Base-by-base conservation (phyloP, 805 yeast genomes). In the Zygoascus bituminiphila region DNA sequence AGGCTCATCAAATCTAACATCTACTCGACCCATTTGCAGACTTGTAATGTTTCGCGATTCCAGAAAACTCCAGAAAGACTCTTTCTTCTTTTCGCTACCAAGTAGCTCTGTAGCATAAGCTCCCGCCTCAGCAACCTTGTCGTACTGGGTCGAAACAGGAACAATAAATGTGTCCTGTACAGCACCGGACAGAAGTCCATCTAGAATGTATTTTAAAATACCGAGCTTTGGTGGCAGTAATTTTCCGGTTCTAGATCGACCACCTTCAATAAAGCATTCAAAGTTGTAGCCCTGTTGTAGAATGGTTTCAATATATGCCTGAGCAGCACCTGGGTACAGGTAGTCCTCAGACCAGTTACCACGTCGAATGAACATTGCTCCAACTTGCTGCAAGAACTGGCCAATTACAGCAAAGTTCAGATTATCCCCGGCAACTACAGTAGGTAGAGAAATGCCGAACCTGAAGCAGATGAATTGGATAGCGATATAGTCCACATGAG, bases 191-290 rank as follows among this genome's bases (percentile, higher is more conserved):
- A 70, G 57, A 31, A 75, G 69, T 14, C 77, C 67, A 48, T 74
- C 75, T 31, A 73, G 63, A 39, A 78, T 65, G 42, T 71, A 73
- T 59, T 78, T 79, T 53, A 79, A 67, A 42, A 79, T 74, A 5
- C 84, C 84, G 57, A 75, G 77, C 58, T 79, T 79, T 12, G 84
- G 84, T 22, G 79, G 68, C 20, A 79, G 67, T 29, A 79, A 64
- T 57, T 79, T 79, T n/a, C 84, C 84, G 52, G 79, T 79, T 50
- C 84, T 68, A 2, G 83, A 78, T 36, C 84, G 70, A 1, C 82
- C 77, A n/a, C 84, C 84, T 60, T 79, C 84, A 45, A 79, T 75
- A 55, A 79, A 79, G 51, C 81, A 78, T 57, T 79, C 83, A 52
- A 79, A 65, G 53, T 73, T 73, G 48, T 72, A 63, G 44, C 79